Percentiles rank a stretch among this genome's conserved stretches.
phyloP scores from a whole-genome alignment of 768 basidiomycete species.

The Leccinellum albellum region DNA sequence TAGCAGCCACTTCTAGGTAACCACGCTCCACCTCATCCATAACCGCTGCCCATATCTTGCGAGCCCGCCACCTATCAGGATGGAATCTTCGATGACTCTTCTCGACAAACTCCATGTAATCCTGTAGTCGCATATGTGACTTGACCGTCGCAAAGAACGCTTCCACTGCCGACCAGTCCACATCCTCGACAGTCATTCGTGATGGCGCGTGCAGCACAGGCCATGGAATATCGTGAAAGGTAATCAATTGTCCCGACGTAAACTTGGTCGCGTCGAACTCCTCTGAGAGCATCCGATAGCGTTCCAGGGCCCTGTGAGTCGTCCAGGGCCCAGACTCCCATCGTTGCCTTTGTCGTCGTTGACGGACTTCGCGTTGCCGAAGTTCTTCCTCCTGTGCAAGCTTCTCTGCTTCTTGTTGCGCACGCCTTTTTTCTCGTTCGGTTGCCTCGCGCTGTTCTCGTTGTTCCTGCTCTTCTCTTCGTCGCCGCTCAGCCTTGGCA shows the following conservation, averaged over 20 bases:
- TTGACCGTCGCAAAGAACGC: constrained; percentile 59
- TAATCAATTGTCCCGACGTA: constrained; percentile 46
- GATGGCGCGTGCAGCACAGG: constrained; percentile 59
- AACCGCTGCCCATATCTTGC: constrained; percentile 57
- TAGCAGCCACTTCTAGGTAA: constrained; percentile 66
- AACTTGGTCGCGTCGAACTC: constrained; percentile 64
- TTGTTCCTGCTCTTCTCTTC: constrained; percentile 28
- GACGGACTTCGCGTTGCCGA: constrained; percentile 39
- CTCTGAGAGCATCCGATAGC: constrained; percentile 57
- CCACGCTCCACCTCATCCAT: constrained; percentile 53
- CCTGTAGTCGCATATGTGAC: constrained; percentile 51
- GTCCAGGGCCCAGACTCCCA: constrained; percentile 67
- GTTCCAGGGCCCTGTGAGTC: constrained; percentile 61
- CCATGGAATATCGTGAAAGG: constrained; percentile 70
- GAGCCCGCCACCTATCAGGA: constrained; percentile 74
- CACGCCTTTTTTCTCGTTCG: constrained; percentile 21
- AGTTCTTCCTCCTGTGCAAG: constrained; percentile 33
- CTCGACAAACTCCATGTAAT: constrained; percentile 63
- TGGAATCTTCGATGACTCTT: constrained; percentile 74
- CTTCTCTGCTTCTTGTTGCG: constrained; percentile 28
- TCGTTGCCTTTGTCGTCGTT: constrained; percentile 46
- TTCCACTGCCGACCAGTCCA: constrained; percentile 70
- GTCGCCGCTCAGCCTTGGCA: constrained; percentile 32
- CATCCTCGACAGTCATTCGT: constrained; percentile 54
- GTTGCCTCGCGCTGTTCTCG: constrained; percentile 24